A percentile compares a stretch with the other conserved stretches of the same genome.
Evolutionary conservation across 1,284 basidiomycete species (phyloP).

Genomic region (Neolentinus lepideus): DNA sequence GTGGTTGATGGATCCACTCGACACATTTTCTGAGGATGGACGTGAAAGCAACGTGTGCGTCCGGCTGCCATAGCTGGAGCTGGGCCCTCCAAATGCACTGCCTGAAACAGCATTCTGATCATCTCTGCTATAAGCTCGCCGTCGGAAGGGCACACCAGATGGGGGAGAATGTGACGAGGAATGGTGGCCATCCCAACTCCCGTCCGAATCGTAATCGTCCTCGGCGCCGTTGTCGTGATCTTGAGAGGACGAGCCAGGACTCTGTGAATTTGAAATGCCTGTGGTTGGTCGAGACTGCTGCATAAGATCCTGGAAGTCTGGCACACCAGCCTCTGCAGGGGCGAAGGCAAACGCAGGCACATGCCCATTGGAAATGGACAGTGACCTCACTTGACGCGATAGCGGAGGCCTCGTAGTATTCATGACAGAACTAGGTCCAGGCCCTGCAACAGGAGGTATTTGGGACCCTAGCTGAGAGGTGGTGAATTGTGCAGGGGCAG

Average conservation of each 20-base stretch:
- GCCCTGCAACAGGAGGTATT: neutral
- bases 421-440: neutral
- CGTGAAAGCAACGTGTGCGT: neutral
- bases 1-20: conserved; percentile 19
- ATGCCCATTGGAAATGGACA: conserved; percentile 44
- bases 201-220: conserved; percentile 29
- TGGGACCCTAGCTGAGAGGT: conserved; percentile 7
- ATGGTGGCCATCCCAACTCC: conserved; percentile 16
- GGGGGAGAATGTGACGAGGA: conserved; percentile 16
- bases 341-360: conserved; percentile 40
- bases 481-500: conserved; percentile 9
- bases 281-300: conserved; percentile 22
- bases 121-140: conserved; percentile 11
- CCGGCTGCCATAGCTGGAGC: neutral
- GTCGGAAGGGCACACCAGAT: conserved; percentile 4
- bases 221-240: conserved; percentile 36
- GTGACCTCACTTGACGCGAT: conserved; percentile 30
- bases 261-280: conserved; percentile 18
- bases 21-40: neutral
- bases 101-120: neutral
- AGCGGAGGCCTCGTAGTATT: neutral
- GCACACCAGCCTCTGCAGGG: conserved; percentile 21
- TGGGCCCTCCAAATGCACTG: neutral
- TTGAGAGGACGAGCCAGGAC: conserved; percentile 21
- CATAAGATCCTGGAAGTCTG: conserved; percentile 11